Evolutionary conservation across 1,139 yeast species (phyloP), one percentile per base, ranked within the genome.

Genomic region (Candida sp.): DNA sequence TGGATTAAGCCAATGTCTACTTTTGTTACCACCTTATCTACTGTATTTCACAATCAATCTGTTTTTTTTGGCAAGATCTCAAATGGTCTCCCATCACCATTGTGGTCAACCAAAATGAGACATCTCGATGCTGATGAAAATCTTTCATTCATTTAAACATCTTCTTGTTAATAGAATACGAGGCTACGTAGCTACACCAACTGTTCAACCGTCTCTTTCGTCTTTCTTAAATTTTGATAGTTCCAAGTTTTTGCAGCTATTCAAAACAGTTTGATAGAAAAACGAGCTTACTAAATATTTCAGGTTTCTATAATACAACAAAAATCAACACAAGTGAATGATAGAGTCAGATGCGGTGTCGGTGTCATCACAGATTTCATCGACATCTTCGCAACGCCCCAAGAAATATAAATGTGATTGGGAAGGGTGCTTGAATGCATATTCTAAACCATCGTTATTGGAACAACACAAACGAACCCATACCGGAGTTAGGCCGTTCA

Each of bases 391-490:
- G 29, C 64, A 74, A 22, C 66, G 87, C 47, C 71, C 79, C 0
- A 87, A 87, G 55, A 70, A 63, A 38, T 82, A 83, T 57, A 52
- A 61, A 3, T 89, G 96, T 60, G 77, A 77, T 27, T 75, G 70
- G 47, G 77, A 72, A 5, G 84, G 79, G 3, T 93, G 99, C 57
- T 76, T 66, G 33, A 91, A 89, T 60, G 77, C 87, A 1, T 93
- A 89, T 57, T 69, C 87, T 11, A 75, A 91, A 44, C 97, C 98
- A 0, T 84, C 95, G 5, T 70, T 89, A 29, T 67, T 93, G 41
- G 87, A 85, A 36, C 97, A 89, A 56, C 99, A 91, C 58, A 73
- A 73, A 51, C 69, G 95, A 33, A 66, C 88, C 0, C 99, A 93
- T 58, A 79, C 87, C 2, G 87, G 88, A 46, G 83, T 84, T 42